Base-by-base conservation (phyloP, 139 green algal species). In the Haematococcus lacustris region DNA sequence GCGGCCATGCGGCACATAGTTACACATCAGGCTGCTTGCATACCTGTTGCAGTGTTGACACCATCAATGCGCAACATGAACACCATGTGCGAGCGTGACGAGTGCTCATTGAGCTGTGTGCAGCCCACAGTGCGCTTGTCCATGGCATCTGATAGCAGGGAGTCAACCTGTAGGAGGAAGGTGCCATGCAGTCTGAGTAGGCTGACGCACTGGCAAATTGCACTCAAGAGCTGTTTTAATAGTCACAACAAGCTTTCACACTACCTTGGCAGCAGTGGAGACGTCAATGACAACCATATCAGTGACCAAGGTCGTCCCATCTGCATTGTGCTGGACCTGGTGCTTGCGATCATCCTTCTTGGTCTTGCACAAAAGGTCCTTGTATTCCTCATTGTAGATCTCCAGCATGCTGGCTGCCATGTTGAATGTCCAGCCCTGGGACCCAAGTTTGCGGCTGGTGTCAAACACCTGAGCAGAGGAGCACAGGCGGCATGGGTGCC, bases 311-410 rank as follows among this genome's bases (percentile, higher is more conserved):
- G 84, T 91, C 51, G 41, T 59, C 32, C 86, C 85, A 74, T 83
- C 68, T 7, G 75, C 61, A 73, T 90, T 85, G 64, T 93, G 88
- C 41, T 64, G 1, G 30, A 89, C 82, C 71, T 83, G 73, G 77
- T 91, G 87, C 75, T 88, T 83, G 75, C 87, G 88, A 43, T 73
- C 68, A 3, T 84, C 82, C 34, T 38, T 47, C 71, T 64, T 78
- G 63, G 84, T 80, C 71, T 88, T 87, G 53, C 70, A 73, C 51
- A 94, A 78, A 76, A 94, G 85, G 85, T 94, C 88, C 66, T 83
- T 85, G 83, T 88, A 88, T 39, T 94, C 88, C 83, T 98, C 93
- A 79, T 98, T 98, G 89, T 98, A 96, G 73, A 97, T 95, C 83
- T 98, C 93, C 28, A 98, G 75, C 87, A 97, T 97, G 80, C 78